Conservation (phyloP, 768 basidiomycete species). For the Dioszegia crocea region DNA sequence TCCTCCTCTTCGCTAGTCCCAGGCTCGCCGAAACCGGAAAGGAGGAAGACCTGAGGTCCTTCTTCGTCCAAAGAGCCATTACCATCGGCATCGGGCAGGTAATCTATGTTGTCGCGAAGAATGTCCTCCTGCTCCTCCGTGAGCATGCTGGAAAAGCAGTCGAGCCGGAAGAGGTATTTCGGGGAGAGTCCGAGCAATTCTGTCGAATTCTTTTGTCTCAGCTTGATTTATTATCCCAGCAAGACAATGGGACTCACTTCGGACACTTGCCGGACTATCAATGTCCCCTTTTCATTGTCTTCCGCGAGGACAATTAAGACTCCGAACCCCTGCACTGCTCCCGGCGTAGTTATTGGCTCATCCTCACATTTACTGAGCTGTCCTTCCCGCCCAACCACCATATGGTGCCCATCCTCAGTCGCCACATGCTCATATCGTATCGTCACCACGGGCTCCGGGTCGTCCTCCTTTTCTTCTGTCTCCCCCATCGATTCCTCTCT, state of each 20-base stretch:
- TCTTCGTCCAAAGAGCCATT: slow-evolving; percentile 53
- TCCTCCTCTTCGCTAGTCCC: slow-evolving; percentile 51
- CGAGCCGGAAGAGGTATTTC: slow-evolving; percentile 63
- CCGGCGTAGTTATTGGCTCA: slow-evolving; percentile 79
- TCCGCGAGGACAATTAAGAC: slow-evolving; percentile 70
- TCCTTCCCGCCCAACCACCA: slow-evolving; percentile 68
- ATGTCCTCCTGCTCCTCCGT: slow-evolving; percentile 62
- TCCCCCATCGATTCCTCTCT: slow-evolving; percentile 7
- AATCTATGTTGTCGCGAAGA: slow-evolving; percentile 71
- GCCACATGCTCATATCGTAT: slow-evolving; percentile 64
- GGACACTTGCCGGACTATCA: slow-evolving; percentile 71
- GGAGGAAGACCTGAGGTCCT: slow-evolving; percentile 56
- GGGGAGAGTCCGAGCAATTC: slow-evolving; percentile 72
- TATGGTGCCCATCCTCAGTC: slow-evolving; percentile 65
- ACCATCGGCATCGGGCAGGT: slow-evolving; percentile 57
- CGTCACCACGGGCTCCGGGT: slow-evolving; percentile 54
- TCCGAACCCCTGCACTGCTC: slow-evolving; percentile 78
- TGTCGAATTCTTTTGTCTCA: slow-evolving; percentile 60
- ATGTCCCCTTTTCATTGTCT: slow-evolving; percentile 55
- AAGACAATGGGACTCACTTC: slow-evolving; percentile 56
- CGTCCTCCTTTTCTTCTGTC: slow-evolving; percentile 9
- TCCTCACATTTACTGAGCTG: slow-evolving; percentile 67
- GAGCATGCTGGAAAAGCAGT: slow-evolving; percentile 69
- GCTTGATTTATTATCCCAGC: not conserved
- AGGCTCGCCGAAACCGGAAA: slow-evolving; percentile 68